Percentiles rank a stretch among this genome's conserved stretches.
phyloP scores from a whole-genome alignment of 805 yeast species.

The Nakazawaea siamensis region DNA sequence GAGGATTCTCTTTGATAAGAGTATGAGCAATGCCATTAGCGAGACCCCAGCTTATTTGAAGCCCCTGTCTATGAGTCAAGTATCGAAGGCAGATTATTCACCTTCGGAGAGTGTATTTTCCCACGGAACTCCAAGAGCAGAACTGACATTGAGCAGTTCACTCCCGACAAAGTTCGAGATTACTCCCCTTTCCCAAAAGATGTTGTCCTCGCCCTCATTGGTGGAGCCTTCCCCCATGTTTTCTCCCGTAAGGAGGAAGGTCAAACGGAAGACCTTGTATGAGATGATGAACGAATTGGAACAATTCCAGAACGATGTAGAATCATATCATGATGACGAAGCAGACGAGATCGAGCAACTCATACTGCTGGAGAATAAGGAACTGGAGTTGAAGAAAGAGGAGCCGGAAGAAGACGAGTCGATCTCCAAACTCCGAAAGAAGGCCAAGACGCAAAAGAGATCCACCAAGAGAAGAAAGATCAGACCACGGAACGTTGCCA shows the following conservation, averaged over 20 bases:
- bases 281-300: slow-evolving; percentile 39
- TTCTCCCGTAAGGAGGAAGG: slow-evolving; percentile 6
- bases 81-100: not conserved
- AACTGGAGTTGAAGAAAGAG: slow-evolving; percentile 1
- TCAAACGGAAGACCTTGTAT: slow-evolving; percentile 21
- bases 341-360: slow-evolving; percentile 12
- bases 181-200: not conserved
- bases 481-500: slow-evolving; percentile 25
- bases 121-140: not conserved
- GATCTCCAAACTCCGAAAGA: slow-evolving; percentile 16
- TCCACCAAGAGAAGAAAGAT: slow-evolving; percentile 43
- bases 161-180: not conserved
- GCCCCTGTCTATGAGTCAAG: not conserved
- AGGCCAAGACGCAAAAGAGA: slow-evolving; percentile 39
- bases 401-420: slow-evolving; percentile 9
- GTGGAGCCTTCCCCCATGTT: slow-evolving; percentile 25
- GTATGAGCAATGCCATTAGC: not conserved
- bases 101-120: not conserved
- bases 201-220: not conserved
- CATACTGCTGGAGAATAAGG: slow-evolving; percentile 10
- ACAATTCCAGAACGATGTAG: slow-evolving; percentile 22
- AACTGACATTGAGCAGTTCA: not conserved
- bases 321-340: slow-evolving; percentile 12
- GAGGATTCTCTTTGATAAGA: not conserved
- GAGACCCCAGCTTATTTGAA: slow-evolving; percentile 9